Base-by-base conservation (phyloP, 805 yeast species). In the Maudiozyma barnettii region DNA sequence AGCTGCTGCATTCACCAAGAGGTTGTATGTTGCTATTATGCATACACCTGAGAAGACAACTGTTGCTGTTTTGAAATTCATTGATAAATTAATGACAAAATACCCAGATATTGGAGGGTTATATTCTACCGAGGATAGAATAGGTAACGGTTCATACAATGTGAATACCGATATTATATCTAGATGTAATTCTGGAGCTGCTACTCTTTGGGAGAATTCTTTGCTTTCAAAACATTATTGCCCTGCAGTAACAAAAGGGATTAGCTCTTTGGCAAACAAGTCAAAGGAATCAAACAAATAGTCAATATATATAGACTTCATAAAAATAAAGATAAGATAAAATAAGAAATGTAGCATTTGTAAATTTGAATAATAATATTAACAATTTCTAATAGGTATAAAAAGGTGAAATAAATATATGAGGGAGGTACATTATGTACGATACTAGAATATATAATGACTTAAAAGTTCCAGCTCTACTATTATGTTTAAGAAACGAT, bases 31-130 rank as follows among this genome's bases (percentile, higher is more conserved):
- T 58, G 67, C 79, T 14, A 61, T 79, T 41, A 69, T 84, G 44
- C 86, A 88, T 46, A 75, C 88, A 14, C 97, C 98, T 3, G 98
- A 91, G 63, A 88, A 88, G 63, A 81, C 96, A 0, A 68, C 87
- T 1, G 72, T 87, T 54, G 95, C 96, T 0, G 64, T 82, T 1
- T 69, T 89, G 43, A 84, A 84, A 59, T 84, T 91, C 53, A 60
- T 91, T 42, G 93, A 86, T 23, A 85, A 86, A 56, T 69, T 93
- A 49, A 73, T 78, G 61, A 79, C 78, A 45, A 76, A 84, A 61
- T 84, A 81, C 63, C 81, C 87, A 39, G 83, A 81, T 45, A 67
- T 88, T 41, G 75, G 79, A 45, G 85, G 95, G 1, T 68, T 91
- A 44, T 88, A 83, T 68, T 79, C 87, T 20, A 86, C 96, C 1